Evolutionary conservation across 148 eudicot species (phyloP).

Genomic region (Rhododendron henanense): DNA sequence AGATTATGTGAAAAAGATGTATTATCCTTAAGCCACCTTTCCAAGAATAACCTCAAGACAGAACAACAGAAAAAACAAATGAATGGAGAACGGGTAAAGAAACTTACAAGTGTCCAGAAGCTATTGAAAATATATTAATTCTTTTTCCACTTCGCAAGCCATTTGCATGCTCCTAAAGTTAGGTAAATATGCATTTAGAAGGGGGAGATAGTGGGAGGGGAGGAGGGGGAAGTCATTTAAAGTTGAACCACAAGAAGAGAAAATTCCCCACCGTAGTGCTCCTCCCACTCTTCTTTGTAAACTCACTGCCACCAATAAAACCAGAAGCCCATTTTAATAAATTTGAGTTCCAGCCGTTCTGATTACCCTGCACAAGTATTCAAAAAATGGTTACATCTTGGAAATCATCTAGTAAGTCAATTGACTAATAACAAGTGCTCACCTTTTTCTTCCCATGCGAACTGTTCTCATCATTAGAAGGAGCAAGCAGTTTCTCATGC

Average conservation of each 20-base stretch:
- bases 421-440: constrained; percentile 12
- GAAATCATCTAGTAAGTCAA: not conserved
- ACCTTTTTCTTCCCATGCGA: constrained; percentile 40
- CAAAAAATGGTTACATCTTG: not conserved
- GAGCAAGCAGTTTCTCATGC: constrained; percentile 65
- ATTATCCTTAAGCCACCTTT: not conserved
- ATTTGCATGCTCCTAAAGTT: constrained; percentile 44
- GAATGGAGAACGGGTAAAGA: not conserved
- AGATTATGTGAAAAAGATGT: not conserved
- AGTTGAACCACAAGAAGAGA: not conserved
- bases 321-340: constrained; percentile 93
- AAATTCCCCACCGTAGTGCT: constrained; percentile 50
- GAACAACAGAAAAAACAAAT: not conserved
- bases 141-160: constrained; percentile 65
- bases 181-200: not conserved
- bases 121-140: constrained; percentile 89
- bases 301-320: constrained; percentile 68
- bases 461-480: constrained; percentile 51
- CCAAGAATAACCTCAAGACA: not conserved
- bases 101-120: constrained; percentile 97
- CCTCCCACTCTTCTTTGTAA: constrained; percentile 44
- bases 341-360: constrained; percentile 77
- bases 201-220: not conserved
- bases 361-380: constrained; percentile 46
- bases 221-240: not conserved